Percentiles rank a stretch among this genome's conserved stretches.
These are phyloP conservation scores for Colletotrichum cereale DNA, from an alignment of 2,329 filamentous ascomycete genomes.

Conservation along the genomic window DNA sequence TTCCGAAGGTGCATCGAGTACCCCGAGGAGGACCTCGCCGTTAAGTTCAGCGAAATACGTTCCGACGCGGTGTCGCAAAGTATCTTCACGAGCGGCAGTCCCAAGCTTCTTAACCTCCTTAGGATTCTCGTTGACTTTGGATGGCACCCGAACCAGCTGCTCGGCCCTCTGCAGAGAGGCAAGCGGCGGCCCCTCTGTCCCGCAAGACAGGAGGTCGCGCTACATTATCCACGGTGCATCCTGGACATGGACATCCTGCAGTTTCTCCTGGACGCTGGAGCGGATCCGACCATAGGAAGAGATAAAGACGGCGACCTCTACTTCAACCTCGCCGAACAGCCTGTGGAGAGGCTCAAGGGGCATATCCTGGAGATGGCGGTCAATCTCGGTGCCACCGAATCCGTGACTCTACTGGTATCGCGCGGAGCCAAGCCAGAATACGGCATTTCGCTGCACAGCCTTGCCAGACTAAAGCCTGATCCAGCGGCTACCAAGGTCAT, in stretches of 20 bases:
- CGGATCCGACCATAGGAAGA: constrained; percentile 17
- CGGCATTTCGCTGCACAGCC: constrained; percentile 7
- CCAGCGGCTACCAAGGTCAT: neutral
- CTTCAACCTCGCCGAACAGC: constrained; percentile 1
- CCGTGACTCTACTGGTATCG: constrained; percentile 11
- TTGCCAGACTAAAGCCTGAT: constrained; percentile 7
- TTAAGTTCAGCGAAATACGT: neutral
- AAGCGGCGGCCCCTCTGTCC: neutral
- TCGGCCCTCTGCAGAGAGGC: constrained; percentile 13
- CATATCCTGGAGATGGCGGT: constrained; percentile 16
- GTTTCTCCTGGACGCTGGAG: constrained; percentile 22
- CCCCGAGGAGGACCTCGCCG: neutral
- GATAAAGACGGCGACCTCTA: neutral
- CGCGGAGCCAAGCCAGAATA: constrained; percentile 18
- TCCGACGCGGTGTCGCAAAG: neutral
- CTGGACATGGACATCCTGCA: constrained; percentile 12
- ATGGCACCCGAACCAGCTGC: constrained; percentile 24
- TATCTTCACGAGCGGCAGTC: constrained; percentile 24
- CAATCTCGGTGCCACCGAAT: constrained; percentile 14
- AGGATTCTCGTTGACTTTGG: constrained; percentile 12
- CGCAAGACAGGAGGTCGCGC: constrained; percentile 12
- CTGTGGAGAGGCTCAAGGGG: constrained; percentile 15
- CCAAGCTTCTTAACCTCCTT: constrained; percentile 14
- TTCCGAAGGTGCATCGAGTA: constrained; percentile 13
- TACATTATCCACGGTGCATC: constrained; percentile 23